Base-by-base conservation (phyloP, 2,329 filamentous ascomycete species). In the Hymenoscyphus linearis region DNA sequence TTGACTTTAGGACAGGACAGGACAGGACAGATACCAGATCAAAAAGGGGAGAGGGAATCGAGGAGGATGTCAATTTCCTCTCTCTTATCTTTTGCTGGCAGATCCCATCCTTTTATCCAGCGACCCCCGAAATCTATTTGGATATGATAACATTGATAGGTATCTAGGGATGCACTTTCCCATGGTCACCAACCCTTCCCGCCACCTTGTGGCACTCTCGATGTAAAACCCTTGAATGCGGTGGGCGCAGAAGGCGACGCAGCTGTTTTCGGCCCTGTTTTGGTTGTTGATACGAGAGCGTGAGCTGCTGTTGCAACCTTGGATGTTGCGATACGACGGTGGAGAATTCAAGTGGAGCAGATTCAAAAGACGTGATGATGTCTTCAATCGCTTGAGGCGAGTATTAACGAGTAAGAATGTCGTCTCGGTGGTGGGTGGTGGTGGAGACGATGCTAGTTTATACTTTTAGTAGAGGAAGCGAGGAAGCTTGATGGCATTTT, bases 161-260 rank as follows among this genome's bases (percentile, higher is more conserved):
- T 31, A 31, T 31, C 31, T 31, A 31, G 18, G 44, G 10, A 50
- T 13, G 44, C 22, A 22, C 44, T 25, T 50, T 22, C 13, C 18
- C 44, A 12, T 18, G n/a, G 9, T 18, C 13, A n/a, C 37, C n/a
- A n/a, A 9, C 18, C 9, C n/a, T 3, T 22, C 40, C 44, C 44
- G 44, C 44, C 44, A 50, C 44, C 44, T 50, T 25, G 44, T 50
- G 44, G 44, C 44, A 50, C 44, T 50, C 44, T 50, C 44, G 44
- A 50, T 25, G 44, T 18, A 5, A 44, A 10, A n/a, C 44, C 44
- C 18, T 25, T 22, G 18, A 47, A 50, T 31, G 31, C 31, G 31
- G 6, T 31, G n/a, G n/a, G 31, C 31, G 31, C 10, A 7, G 31
- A 9, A 31, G 31, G 31, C 31, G 31, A 31, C 31, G 31, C 31